Evolutionary conservation across 2,329 filamentous ascomycete species (phyloP).

Genomic region (Talaromyces islandicus): DNA sequence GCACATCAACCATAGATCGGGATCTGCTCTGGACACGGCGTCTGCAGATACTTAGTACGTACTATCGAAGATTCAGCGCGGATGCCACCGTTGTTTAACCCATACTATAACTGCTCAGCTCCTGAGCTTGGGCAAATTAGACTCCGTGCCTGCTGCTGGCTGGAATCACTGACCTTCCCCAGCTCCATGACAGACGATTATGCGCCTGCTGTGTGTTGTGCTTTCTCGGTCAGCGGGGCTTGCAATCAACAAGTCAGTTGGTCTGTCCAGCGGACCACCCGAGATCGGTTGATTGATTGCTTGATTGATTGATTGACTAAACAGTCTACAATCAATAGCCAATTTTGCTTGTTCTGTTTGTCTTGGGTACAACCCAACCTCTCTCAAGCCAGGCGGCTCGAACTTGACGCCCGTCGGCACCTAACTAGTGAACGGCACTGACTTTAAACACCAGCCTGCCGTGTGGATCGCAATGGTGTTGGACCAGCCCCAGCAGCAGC

Average conservation of each 20-base stretch:
- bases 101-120: constrained; percentile 24
- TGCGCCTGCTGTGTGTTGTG: constrained; percentile 5
- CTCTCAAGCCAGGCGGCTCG: not conserved
- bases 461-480: constrained; percentile 18
- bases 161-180: not conserved
- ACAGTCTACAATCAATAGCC: not conserved
- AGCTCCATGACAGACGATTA: not conserved
- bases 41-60: constrained; percentile 9
- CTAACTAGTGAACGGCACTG: not conserved
- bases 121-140: constrained; percentile 11
- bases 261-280: not conserved
- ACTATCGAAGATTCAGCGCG: constrained; percentile 25
- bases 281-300: not conserved
- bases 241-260: constrained; percentile 5
- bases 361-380: not conserved
- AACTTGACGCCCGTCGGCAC: not conserved
- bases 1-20: constrained; percentile 19
- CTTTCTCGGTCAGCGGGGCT: constrained; percentile 5
- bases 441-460: not conserved
- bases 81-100: constrained; percentile 15
- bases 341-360: not conserved
- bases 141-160: not conserved
- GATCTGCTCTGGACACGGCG: constrained; percentile 21
- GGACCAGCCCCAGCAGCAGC: constrained; percentile 13
- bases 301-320: not conserved